phyloP scores from a whole-genome alignment of 2,329 filamentous ascomycete genomes.

The Colletotrichum sublineola region DNA sequence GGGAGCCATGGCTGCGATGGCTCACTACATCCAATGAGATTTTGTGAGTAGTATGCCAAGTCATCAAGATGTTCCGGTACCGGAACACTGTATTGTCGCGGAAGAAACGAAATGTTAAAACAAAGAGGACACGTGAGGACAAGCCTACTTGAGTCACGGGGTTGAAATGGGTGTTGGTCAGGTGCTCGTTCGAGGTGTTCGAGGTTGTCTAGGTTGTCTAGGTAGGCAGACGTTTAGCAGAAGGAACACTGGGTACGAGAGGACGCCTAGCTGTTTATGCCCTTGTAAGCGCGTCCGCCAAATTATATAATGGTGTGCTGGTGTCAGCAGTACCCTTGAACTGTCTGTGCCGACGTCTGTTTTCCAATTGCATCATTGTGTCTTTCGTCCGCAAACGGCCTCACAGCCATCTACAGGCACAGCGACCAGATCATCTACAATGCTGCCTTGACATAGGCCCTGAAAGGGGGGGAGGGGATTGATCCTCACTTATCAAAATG shows the following conservation, averaged over 20 bases:
- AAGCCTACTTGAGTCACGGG: constrained; percentile 4
- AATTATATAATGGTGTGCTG: background rate
- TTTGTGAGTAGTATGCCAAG: background rate
- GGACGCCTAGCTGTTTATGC: constrained; percentile 1
- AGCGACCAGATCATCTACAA: background rate
- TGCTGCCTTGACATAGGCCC: background rate
- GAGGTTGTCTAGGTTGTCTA: background rate
- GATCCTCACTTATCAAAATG: background rate
- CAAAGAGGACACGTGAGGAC: constrained; percentile 3
- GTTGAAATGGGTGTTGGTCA: background rate
- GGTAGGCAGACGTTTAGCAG: constrained; percentile 32
- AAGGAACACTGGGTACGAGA: constrained; percentile 10
- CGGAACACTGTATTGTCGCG: background rate
- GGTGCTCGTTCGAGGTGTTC: background rate
- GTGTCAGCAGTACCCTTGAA: constrained; percentile 1
- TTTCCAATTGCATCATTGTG: constrained; percentile 11
- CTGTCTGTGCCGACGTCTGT: constrained; percentile 7
- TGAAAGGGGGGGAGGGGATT: no score
- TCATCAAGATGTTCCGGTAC: background rate
- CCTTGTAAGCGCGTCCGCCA: background rate
- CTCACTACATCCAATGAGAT: constrained; percentile 19
- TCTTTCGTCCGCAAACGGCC: constrained; percentile 7
- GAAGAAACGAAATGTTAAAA: background rate
- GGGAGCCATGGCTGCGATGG: constrained; percentile 62
- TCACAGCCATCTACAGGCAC: background rate